Evolutionary conservation across 306 rosid genomes (phyloP), one percentile per base, ranked within the genome.

Genomic region (Arachis stenosperma): DNA sequence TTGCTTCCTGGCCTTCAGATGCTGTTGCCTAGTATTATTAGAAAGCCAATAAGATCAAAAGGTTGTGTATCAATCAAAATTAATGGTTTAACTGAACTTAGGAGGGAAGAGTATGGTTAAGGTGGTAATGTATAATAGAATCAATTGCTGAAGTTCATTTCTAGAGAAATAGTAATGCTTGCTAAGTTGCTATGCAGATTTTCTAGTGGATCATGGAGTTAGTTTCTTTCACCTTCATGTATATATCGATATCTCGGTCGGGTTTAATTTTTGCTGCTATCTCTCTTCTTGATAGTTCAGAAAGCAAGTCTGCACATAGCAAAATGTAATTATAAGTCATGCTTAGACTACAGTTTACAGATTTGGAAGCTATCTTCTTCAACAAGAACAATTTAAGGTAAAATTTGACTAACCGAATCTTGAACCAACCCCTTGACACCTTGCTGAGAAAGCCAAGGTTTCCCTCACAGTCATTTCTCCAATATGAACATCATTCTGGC

Each of bases 391-490:
- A 42, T 42, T 8, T 27, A 29, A 67, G 22, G 22, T 15, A 37
- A 55, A 65, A 22, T 9, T 43, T 47, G 69, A 68, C 83, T 48
- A 53, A 86, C 90, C 90, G 74, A 73, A 84, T 63, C 86, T 79
- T 5, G 90, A 79, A 17, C 90, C 88, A n/a, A 84, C 84, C 10
- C 90, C 90, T 76, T 86, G 90, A 73, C 88, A 86, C 75, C 82
- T 83, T 4, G 86, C 90, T 17, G 90, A 79, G 73, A 86, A 86
- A 42, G 79, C 81, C 74, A 86, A 62, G 44, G 90, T 83, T 69
- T 86, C 90, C 29, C 88, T 84, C 0, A 86, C 90, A 30, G 90
- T 86, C 78, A 86, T 78, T 81, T 78, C 87, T 14, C 84, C 83
- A 60, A 76, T 73, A 39, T 86, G 90, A 46, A 76, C 69, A 84